Evolutionary conservation across 225 moss, liverwort and hornwort species (phyloP).

Genomic region (Marchantia polymorpha): DNA sequence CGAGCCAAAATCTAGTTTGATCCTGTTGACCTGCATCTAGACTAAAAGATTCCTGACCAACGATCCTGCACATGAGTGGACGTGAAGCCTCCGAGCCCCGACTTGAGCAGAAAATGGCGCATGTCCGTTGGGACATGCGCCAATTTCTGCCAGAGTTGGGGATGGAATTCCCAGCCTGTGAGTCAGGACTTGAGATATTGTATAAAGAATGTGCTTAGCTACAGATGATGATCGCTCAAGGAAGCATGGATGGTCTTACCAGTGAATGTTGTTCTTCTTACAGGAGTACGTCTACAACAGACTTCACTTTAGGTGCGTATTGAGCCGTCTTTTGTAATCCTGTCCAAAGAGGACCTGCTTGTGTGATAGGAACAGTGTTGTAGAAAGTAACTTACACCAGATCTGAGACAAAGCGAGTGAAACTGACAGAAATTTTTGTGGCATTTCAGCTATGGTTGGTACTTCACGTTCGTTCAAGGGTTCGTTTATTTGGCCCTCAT

Average conservation of each 20-base stretch:
- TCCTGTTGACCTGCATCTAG: no score
- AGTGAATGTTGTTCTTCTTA: conserved; percentile 17
- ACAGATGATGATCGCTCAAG: not conserved
- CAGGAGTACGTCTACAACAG: conserved; percentile 92
- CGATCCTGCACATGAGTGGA: no score
- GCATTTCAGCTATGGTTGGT: conserved; percentile 75
- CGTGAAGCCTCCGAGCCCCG: not conserved
- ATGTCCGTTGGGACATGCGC: not conserved
- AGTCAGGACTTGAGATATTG: not conserved
- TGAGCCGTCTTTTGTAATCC: not conserved
- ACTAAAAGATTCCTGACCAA: no score
- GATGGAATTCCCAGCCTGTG: not conserved
- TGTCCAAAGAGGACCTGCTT: no score
- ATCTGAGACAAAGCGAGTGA: not conserved
- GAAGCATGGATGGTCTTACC: not conserved
- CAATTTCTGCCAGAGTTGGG: not conserved
- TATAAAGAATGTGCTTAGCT: not conserved
- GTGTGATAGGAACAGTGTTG: not conserved
- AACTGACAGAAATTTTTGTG: not conserved
- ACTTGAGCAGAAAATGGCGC: no score
- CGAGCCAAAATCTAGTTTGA: no score
- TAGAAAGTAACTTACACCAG: not conserved
- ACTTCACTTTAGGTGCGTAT: conserved; percentile 71
- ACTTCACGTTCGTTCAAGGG: conserved; percentile 84
- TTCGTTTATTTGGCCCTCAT: conserved; percentile 75